A percentile compares a stretch with the other conserved stretches of the same genome.
These are phyloP conservation scores for Epichloe scottii DNA, from an alignment of 2,329 filamentous ascomycete genomes.

Conservation along the genomic window DNA sequence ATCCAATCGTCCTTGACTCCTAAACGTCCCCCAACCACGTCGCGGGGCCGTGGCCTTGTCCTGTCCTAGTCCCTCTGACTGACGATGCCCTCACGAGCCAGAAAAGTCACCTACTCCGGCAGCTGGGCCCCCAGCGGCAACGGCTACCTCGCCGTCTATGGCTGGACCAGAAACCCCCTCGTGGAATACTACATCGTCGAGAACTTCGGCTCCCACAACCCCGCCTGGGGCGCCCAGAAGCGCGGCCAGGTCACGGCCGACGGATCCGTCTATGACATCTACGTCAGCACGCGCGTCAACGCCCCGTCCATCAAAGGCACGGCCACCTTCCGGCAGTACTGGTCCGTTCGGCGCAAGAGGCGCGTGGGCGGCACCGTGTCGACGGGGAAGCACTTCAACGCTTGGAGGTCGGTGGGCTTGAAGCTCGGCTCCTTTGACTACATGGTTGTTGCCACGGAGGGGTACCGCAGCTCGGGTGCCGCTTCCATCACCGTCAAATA, in stretches of 20 bases:
- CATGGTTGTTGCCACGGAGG: slow-evolving; percentile 42
- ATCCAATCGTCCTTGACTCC: too few species aligned
- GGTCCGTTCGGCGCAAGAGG: slow-evolving; percentile 1
- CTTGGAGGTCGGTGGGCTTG: slow-evolving; percentile 26
- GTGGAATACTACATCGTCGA: slow-evolving; percentile 28
- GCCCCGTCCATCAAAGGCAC: slow-evolving; percentile 37
- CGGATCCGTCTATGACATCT: slow-evolving; percentile 26
- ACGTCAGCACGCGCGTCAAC: slow-evolving; percentile 24
- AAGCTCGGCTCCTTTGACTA: slow-evolving; percentile 37
- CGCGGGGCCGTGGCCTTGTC: too few species aligned
- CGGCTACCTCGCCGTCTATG: slow-evolving; percentile 26
- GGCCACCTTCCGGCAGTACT: slow-evolving; percentile 37
- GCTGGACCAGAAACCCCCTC: slow-evolving; percentile 24
- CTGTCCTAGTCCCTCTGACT: neutral
- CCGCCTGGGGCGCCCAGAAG: slow-evolving; percentile 18
- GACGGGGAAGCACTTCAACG: slow-evolving; percentile 20
- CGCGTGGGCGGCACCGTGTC: slow-evolving; percentile 32
- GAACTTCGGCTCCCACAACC: slow-evolving; percentile 25
- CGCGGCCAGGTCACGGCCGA: slow-evolving; percentile 24
- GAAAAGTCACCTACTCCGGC: slow-evolving; percentile 13
- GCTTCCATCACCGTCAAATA: neutral
- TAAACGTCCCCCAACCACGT: too few species aligned
- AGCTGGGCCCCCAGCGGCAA: slow-evolving; percentile 13
- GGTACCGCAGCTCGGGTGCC: slow-evolving; percentile 36
- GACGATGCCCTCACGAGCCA: slow-evolving; percentile 9